phyloP scores from a whole-genome alignment of 257 asterid genomes.

The Solanum dulcamara region DNA sequence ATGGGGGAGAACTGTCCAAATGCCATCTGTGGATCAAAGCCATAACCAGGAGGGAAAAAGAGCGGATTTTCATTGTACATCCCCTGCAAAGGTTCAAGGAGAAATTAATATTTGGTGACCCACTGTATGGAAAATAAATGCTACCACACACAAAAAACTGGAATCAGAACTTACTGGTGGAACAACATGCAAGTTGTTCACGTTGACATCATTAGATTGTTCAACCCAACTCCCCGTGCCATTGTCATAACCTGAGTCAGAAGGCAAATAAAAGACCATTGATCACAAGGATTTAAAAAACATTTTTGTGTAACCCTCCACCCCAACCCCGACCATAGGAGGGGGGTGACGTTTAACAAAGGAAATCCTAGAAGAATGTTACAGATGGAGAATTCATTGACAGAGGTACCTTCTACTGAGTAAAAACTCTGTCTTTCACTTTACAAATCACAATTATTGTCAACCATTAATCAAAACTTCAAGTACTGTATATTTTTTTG shows the following conservation, averaged over 20 bases:
- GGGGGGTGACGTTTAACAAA: neutral
- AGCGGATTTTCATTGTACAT: slow-evolving; percentile 80
- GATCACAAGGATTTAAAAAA: neutral
- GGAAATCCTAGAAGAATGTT: neutral
- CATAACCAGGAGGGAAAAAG: slow-evolving; percentile 75
- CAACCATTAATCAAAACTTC: neutral
- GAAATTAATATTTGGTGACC: slow-evolving; percentile 4
- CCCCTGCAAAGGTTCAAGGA: slow-evolving; percentile 42
- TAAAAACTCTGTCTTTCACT: neutral
- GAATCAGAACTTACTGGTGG: slow-evolving; percentile 59
- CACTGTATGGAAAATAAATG: slow-evolving; percentile 4
- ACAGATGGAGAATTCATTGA: neutral
- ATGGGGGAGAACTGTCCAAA: slow-evolving; percentile 93
- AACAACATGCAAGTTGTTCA: slow-evolving; percentile 73
- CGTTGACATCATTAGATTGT: slow-evolving; percentile 60
- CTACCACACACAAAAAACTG: neutral
- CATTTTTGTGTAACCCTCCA: neutral
- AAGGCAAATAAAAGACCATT: slow-evolving; percentile 9
- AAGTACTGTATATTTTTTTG: neutral
- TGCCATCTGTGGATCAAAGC: slow-evolving; percentile 84
- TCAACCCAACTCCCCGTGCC: slow-evolving; percentile 73
- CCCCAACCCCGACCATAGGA: neutral
- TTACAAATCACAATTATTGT: neutral
- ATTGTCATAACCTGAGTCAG: slow-evolving; percentile 65
- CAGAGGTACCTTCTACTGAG: neutral